Conservation (phyloP, 139 green algal species). For the Closterium sp. region DNA sequence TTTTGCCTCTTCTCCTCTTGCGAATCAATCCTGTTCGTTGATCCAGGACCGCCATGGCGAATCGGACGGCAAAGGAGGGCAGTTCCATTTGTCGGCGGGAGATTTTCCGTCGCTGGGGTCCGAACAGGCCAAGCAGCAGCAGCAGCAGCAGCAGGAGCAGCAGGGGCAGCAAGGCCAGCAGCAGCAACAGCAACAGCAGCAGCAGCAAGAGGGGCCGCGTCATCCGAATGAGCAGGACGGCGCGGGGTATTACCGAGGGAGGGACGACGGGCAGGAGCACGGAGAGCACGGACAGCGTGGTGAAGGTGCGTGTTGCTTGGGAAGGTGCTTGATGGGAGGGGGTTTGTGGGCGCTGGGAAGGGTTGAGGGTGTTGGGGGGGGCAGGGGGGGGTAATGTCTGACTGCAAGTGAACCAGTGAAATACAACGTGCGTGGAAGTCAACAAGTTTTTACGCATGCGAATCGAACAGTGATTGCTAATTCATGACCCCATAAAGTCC, state of each 20-base stretch:
- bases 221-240: not conserved
- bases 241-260: not conserved
- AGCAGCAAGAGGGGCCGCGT: not conserved
- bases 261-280: not conserved
- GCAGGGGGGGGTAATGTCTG: too few relatives aligned
- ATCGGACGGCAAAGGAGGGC: not conserved
- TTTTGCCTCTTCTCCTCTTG: not conserved
- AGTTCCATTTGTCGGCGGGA: slow-evolving; percentile 21
- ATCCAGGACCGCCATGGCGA: not conserved
- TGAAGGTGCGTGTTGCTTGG: not conserved
- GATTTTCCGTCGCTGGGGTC: slow-evolving; percentile 18
- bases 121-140: not conserved
- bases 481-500: too few relatives aligned
- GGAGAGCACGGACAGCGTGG: not conserved
- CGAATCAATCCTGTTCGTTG: not conserved
- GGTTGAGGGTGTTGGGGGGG: not conserved
- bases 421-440: too few relatives aligned
- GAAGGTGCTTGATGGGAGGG: not conserved
- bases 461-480: too few relatives aligned
- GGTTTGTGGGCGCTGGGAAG: not conserved
- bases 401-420: too few relatives aligned
- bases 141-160: not conserved
- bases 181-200: not conserved
- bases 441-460: too few relatives aligned
- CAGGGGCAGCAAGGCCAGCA: not conserved